Evolutionary conservation across 768 basidiomycete genomes (phyloP).

Genomic region (Lactarius vividus): DNA sequence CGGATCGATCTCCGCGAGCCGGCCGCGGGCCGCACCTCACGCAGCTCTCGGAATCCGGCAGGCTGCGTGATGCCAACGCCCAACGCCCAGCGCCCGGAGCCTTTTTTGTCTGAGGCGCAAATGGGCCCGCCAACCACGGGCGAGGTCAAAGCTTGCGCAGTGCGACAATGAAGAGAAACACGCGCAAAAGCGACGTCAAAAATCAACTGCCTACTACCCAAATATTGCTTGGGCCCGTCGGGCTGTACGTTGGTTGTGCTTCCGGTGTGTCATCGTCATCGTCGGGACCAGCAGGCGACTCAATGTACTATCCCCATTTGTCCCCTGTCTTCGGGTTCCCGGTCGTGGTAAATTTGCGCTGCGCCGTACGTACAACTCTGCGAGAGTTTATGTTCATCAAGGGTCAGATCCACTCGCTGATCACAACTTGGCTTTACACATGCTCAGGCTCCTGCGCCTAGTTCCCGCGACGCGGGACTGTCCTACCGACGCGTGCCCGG

Average conservation of each 20-base stretch:
- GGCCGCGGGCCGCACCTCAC: slow-evolving; percentile 15
- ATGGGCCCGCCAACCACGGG: slow-evolving; percentile 6
- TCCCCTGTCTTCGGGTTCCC: slow-evolving; percentile 13
- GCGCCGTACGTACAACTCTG: slow-evolving; percentile 12
- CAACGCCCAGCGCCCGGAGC: slow-evolving; percentile 7
- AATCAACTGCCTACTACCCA: neutral
- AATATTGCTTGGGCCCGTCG: neutral
- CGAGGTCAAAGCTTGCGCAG: slow-evolving; percentile 2
- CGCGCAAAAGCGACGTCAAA: neutral
- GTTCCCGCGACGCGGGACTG: slow-evolving; percentile 1
- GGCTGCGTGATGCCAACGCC: slow-evolving; percentile 6
- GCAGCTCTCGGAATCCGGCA: slow-evolving; percentile 5
- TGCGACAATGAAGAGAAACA: slow-evolving; percentile 1
- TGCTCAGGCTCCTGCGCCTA: slow-evolving; percentile 7
- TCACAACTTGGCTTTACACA: slow-evolving; percentile 10
- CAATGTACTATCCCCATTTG: slow-evolving; percentile 16
- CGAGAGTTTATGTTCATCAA: slow-evolving; percentile 21
- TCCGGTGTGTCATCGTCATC: slow-evolving; percentile 11
- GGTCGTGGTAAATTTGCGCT: slow-evolving; percentile 3
- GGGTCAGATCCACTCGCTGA: slow-evolving; percentile 14
- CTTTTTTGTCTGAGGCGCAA: slow-evolving; percentile 6
- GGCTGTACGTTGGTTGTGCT: neutral
- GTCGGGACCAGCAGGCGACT: neutral
- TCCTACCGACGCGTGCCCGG: neutral
- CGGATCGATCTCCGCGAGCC: slow-evolving; percentile 27